Evolutionary conservation across 345 rosid genomes (phyloP), one percentile per base, ranked within the genome.

Genomic region (Syzygium aqueum): DNA sequence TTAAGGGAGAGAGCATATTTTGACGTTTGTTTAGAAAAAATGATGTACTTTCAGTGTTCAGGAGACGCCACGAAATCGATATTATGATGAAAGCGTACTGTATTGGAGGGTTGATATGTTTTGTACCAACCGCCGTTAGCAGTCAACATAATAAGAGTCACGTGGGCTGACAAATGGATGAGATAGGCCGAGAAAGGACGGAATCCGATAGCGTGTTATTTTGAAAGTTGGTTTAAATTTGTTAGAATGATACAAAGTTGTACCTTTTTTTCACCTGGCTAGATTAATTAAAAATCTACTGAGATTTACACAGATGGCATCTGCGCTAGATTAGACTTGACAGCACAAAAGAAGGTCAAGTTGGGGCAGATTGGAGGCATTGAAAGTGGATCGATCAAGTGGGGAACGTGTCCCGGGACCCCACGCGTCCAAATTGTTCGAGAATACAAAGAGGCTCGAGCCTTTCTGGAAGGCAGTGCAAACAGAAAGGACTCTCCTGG

Each of bases 181-280:
- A 61, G 14, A 1, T 61, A 61, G 5, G 33, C 27, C n/a, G 73
- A 61, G 17, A 13, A 61, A 61, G 73, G 33, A 61, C 73, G 17
- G 28, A 30, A 61, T 61, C 13, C 17, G 13, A 28, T 33, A n/a
- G 33, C 30, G 13, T 13, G 17, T n/a, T 12, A 61, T n/a, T 61
- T 61, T n/a, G 73, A n/a, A 61, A 61, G 67, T 30, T 15, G 28
- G 25, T 27, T n/a, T 61, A 61, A n/a, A n/a, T n/a, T 28, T 61
- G 9, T 61, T 13, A 27, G 8, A 12, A 0, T n/a, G 14, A 28
- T 27, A n/a, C 4, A n/a, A 61, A 3, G 73, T n/a, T 6, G 17
- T 8, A 33, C 0, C 13, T 13, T n/a, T 0, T n/a, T 61, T 61
- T 61, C 13, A 13, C 17, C 0, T 43, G 46, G 7, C 46, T 43